A percentile compares a stretch with the other conserved stretches of the same genome.
These are phyloP conservation scores for Leccinellum albellum DNA, from an alignment of 768 basidiomycete species.

Conservation along the genomic window DNA sequence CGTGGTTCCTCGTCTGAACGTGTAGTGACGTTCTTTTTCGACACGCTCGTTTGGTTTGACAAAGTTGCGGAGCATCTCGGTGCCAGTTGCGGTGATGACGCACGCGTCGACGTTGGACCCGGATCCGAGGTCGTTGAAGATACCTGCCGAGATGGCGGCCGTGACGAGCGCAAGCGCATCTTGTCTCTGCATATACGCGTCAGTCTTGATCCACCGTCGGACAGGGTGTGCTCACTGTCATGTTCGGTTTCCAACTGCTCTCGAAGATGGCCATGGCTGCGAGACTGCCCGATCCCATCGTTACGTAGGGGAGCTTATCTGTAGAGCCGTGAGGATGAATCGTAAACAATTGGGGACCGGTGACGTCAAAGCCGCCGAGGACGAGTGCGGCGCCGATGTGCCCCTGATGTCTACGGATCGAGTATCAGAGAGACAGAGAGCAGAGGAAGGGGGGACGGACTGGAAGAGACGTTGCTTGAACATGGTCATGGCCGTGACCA, in stretches of 20 bases:
- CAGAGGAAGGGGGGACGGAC: conserved; percentile 37
- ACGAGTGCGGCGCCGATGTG: conserved; percentile 94
- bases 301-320: conserved; percentile 97
- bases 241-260: conserved; percentile 71
- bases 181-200: conserved; percentile 49
- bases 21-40: conserved; percentile 64
- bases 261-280: conserved; percentile 99
- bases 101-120: conserved; percentile 99
- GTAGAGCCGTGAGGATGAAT: conserved; percentile 96
- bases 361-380: conserved; percentile 92
- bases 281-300: conserved; percentile 95
- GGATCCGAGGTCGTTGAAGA: conserved; percentile 98
- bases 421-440: not conserved
- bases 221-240: conserved; percentile 57
- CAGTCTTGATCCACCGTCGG: not conserved
- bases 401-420: conserved; percentile 72
- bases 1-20: conserved; percentile 84
- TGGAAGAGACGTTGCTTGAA: conserved; percentile 92
- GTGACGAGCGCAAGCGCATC: conserved; percentile 82
- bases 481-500: conserved; percentile 99
- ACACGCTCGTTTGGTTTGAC: conserved; percentile 87
- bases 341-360: conserved; percentile 93
- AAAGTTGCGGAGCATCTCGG: conserved; percentile 93
- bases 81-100: conserved; percentile 80
- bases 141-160: conserved; percentile 88